Evolutionary conservation across 1,284 basidiomycete species (phyloP).

Genomic region (Phylloboletellus chloephorus): DNA sequence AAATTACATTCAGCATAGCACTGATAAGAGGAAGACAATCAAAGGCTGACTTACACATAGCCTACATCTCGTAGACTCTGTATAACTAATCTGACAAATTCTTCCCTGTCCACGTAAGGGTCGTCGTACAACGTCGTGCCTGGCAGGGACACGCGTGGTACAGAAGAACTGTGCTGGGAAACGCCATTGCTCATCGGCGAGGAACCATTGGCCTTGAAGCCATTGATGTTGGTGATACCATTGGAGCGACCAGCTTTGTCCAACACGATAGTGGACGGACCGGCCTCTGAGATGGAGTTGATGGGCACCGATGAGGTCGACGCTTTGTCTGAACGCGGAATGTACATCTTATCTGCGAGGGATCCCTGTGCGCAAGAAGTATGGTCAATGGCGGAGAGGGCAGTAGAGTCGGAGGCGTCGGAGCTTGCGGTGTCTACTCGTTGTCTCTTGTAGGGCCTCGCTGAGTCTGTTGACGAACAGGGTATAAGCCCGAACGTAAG

Average conservation of each 20-base stretch:
- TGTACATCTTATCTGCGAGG: constrained; percentile 45
- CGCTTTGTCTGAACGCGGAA: constrained; percentile 51
- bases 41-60: constrained; percentile 65
- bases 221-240: constrained; percentile 43
- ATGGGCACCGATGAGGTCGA: constrained; percentile 46
- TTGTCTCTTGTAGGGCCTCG: constrained; percentile 65
- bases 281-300: constrained; percentile 43
- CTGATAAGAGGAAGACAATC: constrained; percentile 1
- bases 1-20: constrained; percentile 14
- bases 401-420: constrained; percentile 25
- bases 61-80: constrained; percentile 92
- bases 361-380: constrained; percentile 27
- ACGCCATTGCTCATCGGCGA: constrained; percentile 38
- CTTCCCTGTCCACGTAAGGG: constrained; percentile 78
- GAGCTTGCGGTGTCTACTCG: constrained; percentile 44
- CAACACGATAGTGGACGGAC: constrained; percentile 48
- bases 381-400: constrained; percentile 29
- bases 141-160: constrained; percentile 59
- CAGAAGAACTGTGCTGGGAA: constrained; percentile 40
- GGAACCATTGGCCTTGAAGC: constrained; percentile 35
- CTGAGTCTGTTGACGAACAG: constrained; percentile 38
- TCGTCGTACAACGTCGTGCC: constrained; percentile 71
- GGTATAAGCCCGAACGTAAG: constrained; percentile 1
- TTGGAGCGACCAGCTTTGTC: constrained; percentile 46
- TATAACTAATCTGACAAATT: constrained; percentile 86